phyloP scores from a whole-genome alignment of 2,329 filamentous ascomycete genomes.

The Pseudonectria foliicola region DNA sequence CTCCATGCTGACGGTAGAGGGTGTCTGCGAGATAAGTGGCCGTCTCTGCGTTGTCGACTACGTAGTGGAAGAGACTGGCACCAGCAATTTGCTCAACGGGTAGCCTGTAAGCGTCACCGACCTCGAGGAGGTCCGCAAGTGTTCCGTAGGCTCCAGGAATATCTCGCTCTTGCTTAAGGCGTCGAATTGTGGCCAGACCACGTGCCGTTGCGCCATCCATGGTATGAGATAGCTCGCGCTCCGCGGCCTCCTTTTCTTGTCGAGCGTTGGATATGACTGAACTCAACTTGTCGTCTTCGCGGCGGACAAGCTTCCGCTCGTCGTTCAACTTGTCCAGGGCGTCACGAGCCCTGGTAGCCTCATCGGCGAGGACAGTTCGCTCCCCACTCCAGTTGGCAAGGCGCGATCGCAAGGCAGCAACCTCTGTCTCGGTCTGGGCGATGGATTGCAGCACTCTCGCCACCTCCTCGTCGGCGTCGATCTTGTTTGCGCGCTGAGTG shows the following conservation, averaged over 20 bases:
- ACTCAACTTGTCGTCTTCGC: slow-evolving; percentile 82
- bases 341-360: slow-evolving; percentile 72
- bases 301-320: slow-evolving; percentile 77
- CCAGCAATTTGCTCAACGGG: slow-evolving; percentile 92
- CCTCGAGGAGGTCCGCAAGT: slow-evolving; percentile 84
- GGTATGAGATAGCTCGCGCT: slow-evolving; percentile 69
- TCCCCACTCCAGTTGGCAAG: slow-evolving; percentile 75
- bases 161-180: slow-evolving; percentile 70
- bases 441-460: slow-evolving; percentile 65
- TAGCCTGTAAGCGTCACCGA: slow-evolving; percentile 75
- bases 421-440: slow-evolving; percentile 62
- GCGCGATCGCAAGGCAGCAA: slow-evolving; percentile 60
- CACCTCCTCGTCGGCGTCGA: slow-evolving; percentile 81
- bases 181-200: slow-evolving; percentile 78
- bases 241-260: slow-evolving; percentile 69
- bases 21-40: slow-evolving; percentile 74
- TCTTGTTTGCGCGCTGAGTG: slow-evolving; percentile 74
- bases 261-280: slow-evolving; percentile 69
- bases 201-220: slow-evolving; percentile 86
- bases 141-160: slow-evolving; percentile 88
- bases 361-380: slow-evolving; percentile 63
- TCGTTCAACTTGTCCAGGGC: slow-evolving; percentile 73
- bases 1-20: slow-evolving; percentile 71
- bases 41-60: slow-evolving; percentile 87
- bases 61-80: slow-evolving; percentile 87